phyloP scores from a whole-genome alignment of 495 filamentous ascomycete species.

The Symbiotaphrina buchneri region DNA sequence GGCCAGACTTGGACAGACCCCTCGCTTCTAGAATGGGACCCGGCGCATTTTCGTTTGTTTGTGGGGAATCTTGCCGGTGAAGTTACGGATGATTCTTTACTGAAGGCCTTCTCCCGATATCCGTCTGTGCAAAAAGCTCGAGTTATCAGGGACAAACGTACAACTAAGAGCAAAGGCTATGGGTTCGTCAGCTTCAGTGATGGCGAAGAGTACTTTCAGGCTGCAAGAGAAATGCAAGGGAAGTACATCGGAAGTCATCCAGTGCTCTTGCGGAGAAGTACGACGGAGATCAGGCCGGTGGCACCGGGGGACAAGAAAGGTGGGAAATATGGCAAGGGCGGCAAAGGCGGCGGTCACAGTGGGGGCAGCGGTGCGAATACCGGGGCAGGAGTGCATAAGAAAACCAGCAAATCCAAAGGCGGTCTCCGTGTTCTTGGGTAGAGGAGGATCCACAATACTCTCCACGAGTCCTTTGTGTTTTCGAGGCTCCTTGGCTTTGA shows the following conservation, averaged over 20 bases:
- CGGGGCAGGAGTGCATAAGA: constrained; percentile 53
- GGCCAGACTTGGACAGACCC: constrained; percentile 78
- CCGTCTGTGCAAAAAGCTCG: constrained; percentile 74
- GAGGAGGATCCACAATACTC: no score
- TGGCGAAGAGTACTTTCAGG: constrained; percentile 85
- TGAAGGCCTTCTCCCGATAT: constrained; percentile 85
- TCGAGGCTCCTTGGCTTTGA: no score
- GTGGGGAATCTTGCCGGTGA: constrained; percentile 97
- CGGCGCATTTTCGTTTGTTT: constrained; percentile 81
- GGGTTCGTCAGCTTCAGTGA: constrained; percentile 93
- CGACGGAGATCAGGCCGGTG: constrained; percentile 66
- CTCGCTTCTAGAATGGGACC: constrained; percentile 85
- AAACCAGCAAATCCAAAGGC: constrained; percentile 55
- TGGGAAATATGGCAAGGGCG: constrained; percentile 19
- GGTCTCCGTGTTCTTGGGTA: constrained; percentile 59
- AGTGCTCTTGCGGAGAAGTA: constrained; percentile 63
- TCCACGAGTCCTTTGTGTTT: no score
- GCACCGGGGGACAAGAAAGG: constrained; percentile 19
- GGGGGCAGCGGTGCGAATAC: constrained; percentile 15
- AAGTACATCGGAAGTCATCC: constrained; percentile 98
- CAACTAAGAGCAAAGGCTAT: constrained; percentile 85
- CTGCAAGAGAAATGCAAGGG: constrained; percentile 92
- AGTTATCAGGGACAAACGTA: constrained; percentile 88
- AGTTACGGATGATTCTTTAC: constrained; percentile 83
- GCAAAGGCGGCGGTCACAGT: constrained; percentile 16